Evolutionary conservation across 257 asterid species (phyloP).

Genomic region (Rubia yunnanensis): DNA sequence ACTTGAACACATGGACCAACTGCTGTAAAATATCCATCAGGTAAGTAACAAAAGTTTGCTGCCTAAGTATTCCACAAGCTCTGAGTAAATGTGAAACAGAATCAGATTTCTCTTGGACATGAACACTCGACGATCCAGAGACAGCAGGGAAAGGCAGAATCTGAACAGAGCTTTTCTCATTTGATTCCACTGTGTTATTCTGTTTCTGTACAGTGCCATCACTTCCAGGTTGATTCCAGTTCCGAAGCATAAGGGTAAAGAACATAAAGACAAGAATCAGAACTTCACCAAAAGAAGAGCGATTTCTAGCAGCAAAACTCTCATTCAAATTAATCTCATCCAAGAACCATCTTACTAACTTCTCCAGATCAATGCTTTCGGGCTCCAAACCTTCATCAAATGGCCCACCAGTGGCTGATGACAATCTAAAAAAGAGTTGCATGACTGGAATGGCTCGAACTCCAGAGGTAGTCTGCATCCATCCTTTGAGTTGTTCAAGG

Average conservation of each 20-base stretch:
- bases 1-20: conserved; percentile 74
- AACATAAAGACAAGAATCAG: conserved; percentile 82
- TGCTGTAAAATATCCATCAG: conserved; percentile 95
- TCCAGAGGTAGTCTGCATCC: conserved; percentile 88
- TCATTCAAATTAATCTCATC: conserved; percentile 66
- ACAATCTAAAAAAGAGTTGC: conserved; percentile 89
- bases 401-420: conserved; percentile 96
- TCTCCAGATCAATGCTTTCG: conserved; percentile 78
- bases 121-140: conserved; percentile 48
- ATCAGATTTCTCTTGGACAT: conserved; percentile 61
- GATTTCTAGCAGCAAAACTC: conserved; percentile 56
- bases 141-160: conserved; percentile 31
- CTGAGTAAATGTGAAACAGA: conserved; percentile 50
- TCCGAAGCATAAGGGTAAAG: conserved; percentile 93
- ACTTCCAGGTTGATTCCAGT: conserved; percentile 95
- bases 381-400: conserved; percentile 57
- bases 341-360: conserved; percentile 77
- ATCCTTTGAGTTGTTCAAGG: conserved; percentile 92
- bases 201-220: conserved; percentile 64
- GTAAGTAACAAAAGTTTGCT: conserved; percentile 71
- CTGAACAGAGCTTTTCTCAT: conserved; percentile 53
- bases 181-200: conserved; percentile 44
- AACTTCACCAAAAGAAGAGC: conserved; percentile 85
- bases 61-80: conserved; percentile 82
- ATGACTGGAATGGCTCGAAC: conserved; percentile 84